Evolutionary conservation across 1,139 yeast species (phyloP), one percentile per base, ranked within the genome.

Genomic region (Magnusiomyces sp.): DNA sequence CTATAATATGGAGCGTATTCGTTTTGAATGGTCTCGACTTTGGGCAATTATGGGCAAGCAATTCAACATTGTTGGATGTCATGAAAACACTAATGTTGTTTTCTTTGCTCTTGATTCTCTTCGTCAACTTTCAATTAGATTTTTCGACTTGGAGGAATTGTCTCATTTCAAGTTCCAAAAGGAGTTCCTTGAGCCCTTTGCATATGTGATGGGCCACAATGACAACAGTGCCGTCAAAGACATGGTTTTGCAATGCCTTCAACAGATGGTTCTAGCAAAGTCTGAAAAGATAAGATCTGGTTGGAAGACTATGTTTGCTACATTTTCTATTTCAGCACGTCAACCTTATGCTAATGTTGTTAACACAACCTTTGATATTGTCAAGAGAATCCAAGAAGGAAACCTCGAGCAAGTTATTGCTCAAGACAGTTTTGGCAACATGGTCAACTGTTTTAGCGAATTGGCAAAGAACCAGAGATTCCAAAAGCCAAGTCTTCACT

Each of bases 41-140:
- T 94, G 99, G 99, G 77, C 84, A 6, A 83, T 87, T 11, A 85
- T 94, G 85, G 96, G 95, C 11, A 86, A 79, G 56, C 87, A 89
- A 42, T 92, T 94, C 69, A 87, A 88, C 57, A 77, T 74, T 44
- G 92, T 89, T 56, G 95, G 95, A 2, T 83, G 95, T 55, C 87
- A 86, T 61, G 68, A 76, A 47, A 92, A 90, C 61, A 71, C 76
- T 47, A 80, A 81, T 2, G 85, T 92, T 56, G 92, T 86, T 4
- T 81, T 85, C 59, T 89, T 92, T 69, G 97, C 98, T 0, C 73
- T 94, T 53, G 98, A 94, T 65, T 90, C 97, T 0, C 75, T 94
- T 57, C 79, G 97, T 60, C 99, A 94, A 66, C 72, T 94, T 53
- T 83, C 96, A 3, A 83, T 88, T 79, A 76, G 97, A 59, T 94